Evolutionary conservation across 176 grass and related monocot species (phyloP).

Genomic region (Carex littledalei): DNA sequence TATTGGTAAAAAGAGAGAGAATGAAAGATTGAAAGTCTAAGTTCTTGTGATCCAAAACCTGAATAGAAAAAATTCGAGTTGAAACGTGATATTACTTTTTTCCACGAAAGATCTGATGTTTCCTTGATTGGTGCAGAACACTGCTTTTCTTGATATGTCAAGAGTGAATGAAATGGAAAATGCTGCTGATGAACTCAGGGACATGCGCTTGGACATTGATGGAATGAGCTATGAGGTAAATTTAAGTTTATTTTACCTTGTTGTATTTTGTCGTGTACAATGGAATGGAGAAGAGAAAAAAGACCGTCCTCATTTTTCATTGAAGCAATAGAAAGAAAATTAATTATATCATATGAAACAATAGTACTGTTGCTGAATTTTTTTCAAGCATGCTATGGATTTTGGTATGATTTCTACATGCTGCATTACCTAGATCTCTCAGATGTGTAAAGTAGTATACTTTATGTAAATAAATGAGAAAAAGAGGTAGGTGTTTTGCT

Average conservation of each 20-base stretch:
- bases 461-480: background rate
- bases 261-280: background rate
- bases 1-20: background rate
- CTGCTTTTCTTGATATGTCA: background rate
- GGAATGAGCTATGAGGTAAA: conserved; percentile 23
- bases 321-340: background rate
- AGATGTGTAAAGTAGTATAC: background rate
- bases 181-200: background rate
- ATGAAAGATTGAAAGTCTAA: background rate
- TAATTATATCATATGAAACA: background rate
- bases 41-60: background rate
- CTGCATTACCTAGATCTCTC: background rate
- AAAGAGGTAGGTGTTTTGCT: background rate
- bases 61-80: background rate
- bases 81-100: background rate
- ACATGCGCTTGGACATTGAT: conserved; percentile 14
- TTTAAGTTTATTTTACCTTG: background rate
- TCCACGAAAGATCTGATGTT: background rate
- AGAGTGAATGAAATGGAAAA: conserved; percentile 15
- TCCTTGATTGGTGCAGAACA: background rate
- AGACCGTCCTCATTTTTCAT: background rate
- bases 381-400: background rate
- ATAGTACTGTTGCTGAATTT: background rate
- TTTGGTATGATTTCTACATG: background rate
- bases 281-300: background rate